Conservation (phyloP, 768 basidiomycete species). For the Trametes sanguinea region DNA sequence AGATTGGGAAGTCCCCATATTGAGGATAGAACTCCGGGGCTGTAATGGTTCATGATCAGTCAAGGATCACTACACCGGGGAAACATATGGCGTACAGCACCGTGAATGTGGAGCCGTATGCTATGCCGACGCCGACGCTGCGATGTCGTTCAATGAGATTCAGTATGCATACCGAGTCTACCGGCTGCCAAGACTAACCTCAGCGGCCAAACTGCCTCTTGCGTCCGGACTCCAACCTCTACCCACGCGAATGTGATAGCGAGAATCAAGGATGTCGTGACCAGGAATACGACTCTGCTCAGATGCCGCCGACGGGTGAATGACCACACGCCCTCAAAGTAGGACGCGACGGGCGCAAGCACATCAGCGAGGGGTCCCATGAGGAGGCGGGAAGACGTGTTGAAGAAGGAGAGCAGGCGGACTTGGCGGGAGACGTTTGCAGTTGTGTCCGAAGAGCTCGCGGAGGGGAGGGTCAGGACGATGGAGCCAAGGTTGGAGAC, state of each 20-base stretch:
- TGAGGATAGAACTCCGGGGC: conserved; percentile 69
- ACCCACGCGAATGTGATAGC: conserved; percentile 57
- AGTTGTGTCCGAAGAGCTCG: conserved; percentile 8
- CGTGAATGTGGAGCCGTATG: conserved; percentile 73
- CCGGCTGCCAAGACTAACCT: conserved; percentile 49
- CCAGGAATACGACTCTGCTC: conserved; percentile 64
- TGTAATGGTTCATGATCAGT: conserved; percentile 28
- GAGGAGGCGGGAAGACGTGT: conserved; percentile 69
- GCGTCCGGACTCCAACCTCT: conserved; percentile 47
- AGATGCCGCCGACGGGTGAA: conserved; percentile 53
- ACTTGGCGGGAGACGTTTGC: conserved; percentile 58
- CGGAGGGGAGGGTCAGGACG: conserved; percentile 58
- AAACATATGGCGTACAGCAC: conserved; percentile 54
- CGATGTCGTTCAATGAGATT: not conserved
- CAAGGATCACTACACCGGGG: not conserved
- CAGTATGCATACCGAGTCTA: not conserved
- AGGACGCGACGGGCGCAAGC: conserved; percentile 60
- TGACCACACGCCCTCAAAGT: conserved; percentile 37
- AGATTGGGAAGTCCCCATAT: conserved; percentile 72
- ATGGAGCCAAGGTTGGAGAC: conserved; percentile 83
- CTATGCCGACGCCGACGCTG: conserved; percentile 62
- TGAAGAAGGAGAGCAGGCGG: conserved; percentile 65
- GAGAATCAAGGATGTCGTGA: conserved; percentile 50
- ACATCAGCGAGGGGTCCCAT: conserved; percentile 74
- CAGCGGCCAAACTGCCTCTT: conserved; percentile 63